phyloP scores from a whole-genome alignment of 2,329 filamentous ascomycete species.

The Sclerotinia subarctica region DNA sequence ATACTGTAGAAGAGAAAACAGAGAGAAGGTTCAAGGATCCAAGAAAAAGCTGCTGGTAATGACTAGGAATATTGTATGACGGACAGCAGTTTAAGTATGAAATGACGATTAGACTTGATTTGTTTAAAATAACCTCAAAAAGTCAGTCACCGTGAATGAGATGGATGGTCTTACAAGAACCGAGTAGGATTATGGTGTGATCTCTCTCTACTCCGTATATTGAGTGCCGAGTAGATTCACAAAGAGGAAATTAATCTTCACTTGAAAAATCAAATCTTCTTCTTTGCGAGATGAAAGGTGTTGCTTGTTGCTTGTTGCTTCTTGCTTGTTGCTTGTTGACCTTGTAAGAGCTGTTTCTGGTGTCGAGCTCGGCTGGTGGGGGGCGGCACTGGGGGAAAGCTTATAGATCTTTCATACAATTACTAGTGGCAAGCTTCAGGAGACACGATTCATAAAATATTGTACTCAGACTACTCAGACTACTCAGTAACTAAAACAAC shows the following conservation, averaged over 20 bases:
- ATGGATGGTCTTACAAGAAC: background rate
- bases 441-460: too few species aligned
- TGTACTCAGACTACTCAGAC: too few species aligned
- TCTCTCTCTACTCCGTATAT: background rate
- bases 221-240: background rate
- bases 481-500: too few species aligned
- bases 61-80: slow-evolving; percentile 8
- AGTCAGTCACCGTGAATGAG: background rate
- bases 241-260: background rate
- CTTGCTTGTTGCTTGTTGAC: too few species aligned
- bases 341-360: background rate
- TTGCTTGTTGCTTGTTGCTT: background rate
- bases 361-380: background rate
- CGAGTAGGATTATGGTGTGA: slow-evolving; percentile 3
- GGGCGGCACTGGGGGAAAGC: background rate
- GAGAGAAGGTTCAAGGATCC: slow-evolving; percentile 12
- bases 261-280: background rate
- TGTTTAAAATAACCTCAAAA: background rate
- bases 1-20: background rate
- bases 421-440: background rate
- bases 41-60: background rate
- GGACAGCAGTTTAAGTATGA: background rate
- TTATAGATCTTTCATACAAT: background rate
- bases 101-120: slow-evolving; percentile 7
- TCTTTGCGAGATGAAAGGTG: background rate